Percentiles rank a stretch among this genome's conserved stretches.
Evolutionary conservation across 768 basidiomycete genomes (phyloP).

Genomic region (Hypholoma fasciculare): DNA sequence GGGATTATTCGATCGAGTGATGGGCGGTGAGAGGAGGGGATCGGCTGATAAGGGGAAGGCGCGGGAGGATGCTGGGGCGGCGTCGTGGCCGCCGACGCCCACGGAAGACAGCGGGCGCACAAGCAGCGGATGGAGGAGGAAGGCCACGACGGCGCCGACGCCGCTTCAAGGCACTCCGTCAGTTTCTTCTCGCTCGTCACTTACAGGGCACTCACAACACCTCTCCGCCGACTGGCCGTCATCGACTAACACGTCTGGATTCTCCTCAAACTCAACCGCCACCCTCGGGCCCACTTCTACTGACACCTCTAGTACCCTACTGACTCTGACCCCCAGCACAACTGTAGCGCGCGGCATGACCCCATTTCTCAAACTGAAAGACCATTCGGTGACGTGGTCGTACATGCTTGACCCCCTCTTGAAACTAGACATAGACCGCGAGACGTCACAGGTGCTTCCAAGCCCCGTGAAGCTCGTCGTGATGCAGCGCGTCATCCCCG

Average conservation of each 20-base stretch:
- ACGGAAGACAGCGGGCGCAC: neutral
- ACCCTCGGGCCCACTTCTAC: neutral
- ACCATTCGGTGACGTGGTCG: constrained; percentile 67
- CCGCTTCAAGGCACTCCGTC: neutral
- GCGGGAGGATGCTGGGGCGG: constrained; percentile 15
- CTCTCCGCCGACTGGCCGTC: constrained; percentile 13
- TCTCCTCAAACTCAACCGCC: neutral
- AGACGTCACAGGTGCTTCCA: constrained; percentile 49
- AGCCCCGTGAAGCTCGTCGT: constrained; percentile 68
- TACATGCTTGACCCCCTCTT: constrained; percentile 56
- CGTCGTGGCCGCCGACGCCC: neutral
- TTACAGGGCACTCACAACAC: constrained; percentile 14
- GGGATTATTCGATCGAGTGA: constrained; percentile 37
- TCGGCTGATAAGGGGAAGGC: constrained; percentile 25
- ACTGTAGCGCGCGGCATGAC: constrained; percentile 62
- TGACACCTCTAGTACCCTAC: neutral
- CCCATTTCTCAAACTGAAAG: constrained; percentile 55
- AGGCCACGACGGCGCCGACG: constrained; percentile 14
- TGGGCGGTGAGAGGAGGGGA: constrained; percentile 18
- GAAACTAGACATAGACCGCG: constrained; percentile 59
- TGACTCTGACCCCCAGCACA: neutral
- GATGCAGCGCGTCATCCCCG: constrained; percentile 57
- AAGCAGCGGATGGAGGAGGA: neutral
- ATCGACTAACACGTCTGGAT: constrained; percentile 2
- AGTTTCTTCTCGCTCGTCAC: too few relatives aligned